Evolutionary conservation across 2,329 filamentous ascomycete species (phyloP).

Genomic region (Penicillium olsonii): DNA sequence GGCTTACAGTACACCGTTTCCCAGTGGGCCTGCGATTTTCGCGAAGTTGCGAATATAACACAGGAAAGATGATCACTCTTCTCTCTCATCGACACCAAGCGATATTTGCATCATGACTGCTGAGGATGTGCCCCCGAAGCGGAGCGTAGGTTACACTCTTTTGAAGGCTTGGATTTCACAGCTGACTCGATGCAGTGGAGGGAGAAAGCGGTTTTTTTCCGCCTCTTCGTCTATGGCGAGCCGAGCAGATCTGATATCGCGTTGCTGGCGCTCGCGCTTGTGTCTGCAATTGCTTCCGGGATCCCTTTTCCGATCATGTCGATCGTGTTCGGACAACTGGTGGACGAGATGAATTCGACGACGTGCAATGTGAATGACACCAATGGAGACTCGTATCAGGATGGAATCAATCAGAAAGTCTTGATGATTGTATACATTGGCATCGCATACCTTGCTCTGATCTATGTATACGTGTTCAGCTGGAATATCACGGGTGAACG

Average conservation of each 20-base stretch:
- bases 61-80: background rate
- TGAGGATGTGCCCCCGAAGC: slow-evolving; percentile 1
- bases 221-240: slow-evolving; percentile 8
- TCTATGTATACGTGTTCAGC: slow-evolving; percentile 74
- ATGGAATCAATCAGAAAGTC: slow-evolving; percentile 8
- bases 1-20: background rate
- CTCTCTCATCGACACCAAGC: background rate
- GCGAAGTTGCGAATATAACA: background rate
- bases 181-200: slow-evolving; percentile 4
- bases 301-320: slow-evolving; percentile 35
- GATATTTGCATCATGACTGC: background rate
- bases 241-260: slow-evolving; percentile 5
- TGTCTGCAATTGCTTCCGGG: slow-evolving; percentile 31
- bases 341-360: slow-evolving; percentile 32
- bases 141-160: background rate
- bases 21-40: background rate
- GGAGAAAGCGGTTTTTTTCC: slow-evolving; percentile 3
- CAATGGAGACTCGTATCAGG: slow-evolving; percentile 3
- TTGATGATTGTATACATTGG: slow-evolving; percentile 62
- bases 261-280: slow-evolving; percentile 14
- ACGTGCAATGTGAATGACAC: slow-evolving; percentile 15
- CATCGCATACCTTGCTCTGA: slow-evolving; percentile 69
- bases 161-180: background rate
- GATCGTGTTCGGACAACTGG: slow-evolving; percentile 33
- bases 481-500: slow-evolving; percentile 78